phyloP scores from a whole-genome alignment of 2,329 filamentous ascomycete species.

The Botrytis squamosa region DNA sequence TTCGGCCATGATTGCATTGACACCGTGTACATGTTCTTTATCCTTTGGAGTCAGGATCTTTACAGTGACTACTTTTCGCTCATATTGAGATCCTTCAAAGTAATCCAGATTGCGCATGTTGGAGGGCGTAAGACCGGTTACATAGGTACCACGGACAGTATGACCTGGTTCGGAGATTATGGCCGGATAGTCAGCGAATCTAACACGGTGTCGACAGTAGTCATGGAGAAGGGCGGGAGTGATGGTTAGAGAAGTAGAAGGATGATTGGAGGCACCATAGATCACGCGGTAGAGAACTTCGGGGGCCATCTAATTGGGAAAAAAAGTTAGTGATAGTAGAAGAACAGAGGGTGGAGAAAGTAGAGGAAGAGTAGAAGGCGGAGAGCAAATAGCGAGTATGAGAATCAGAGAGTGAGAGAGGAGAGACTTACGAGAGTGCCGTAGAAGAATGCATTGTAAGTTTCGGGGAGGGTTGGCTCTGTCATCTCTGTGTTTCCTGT shows the following conservation, averaged over 20 bases:
- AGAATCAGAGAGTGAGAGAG: not conserved
- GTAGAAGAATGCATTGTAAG: constrained; percentile 33
- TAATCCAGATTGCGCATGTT: constrained; percentile 74
- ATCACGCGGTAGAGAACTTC: constrained; percentile 84
- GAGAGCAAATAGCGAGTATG: not conserved
- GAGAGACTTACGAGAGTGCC: constrained; percentile 21
- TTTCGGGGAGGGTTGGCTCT: constrained; percentile 17
- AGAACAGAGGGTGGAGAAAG: not conserved
- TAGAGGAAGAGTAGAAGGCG: constrained; percentile 15
- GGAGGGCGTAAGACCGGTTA: constrained; percentile 72
- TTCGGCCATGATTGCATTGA: constrained; percentile 14
- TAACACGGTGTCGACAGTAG: constrained; percentile 70
- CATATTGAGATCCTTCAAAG: constrained; percentile 80
- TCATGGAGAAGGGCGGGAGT: constrained; percentile 72
- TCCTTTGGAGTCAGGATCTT: constrained; percentile 43
- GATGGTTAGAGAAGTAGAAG: constrained; percentile 54
- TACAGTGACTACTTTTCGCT: constrained; percentile 54
- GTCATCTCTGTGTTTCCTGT: constrained; percentile 20
- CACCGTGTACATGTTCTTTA: not conserved
- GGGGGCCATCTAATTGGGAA: constrained; percentile 64
- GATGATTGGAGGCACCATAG: constrained; percentile 49
- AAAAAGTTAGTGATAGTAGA: not conserved
- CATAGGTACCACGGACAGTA: constrained; percentile 71
- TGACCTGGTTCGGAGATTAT: constrained; percentile 59
- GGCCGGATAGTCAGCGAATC: constrained; percentile 74